A percentile compares a stretch with the other conserved stretches of the same genome.
phyloP scores from a whole-genome alignment of 108 stramenopile species.

The Cyclotella choctawhatcheeana region DNA sequence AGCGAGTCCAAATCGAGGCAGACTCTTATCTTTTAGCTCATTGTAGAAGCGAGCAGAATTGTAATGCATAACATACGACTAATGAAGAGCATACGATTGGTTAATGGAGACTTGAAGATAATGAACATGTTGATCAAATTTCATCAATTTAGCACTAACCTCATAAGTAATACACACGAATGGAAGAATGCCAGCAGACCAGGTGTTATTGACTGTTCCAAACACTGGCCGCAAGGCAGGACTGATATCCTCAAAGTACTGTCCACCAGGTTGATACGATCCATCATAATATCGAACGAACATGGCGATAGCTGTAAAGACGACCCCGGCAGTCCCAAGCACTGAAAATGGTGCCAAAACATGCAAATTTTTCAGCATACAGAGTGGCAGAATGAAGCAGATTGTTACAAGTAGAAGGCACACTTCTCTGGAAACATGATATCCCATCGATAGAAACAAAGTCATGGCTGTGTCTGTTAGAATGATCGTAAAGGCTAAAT shows the following conservation, averaged over 20 bases:
- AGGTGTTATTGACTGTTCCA: constrained; percentile 2
- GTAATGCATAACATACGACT: constrained; percentile 4
- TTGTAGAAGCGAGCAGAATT: not conserved
- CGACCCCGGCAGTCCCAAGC: constrained; percentile 4
- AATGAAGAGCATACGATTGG: not conserved
- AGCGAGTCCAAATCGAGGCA: constrained; percentile 1
- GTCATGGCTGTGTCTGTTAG: not conserved
- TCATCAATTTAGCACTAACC: not conserved
- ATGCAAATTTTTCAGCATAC: constrained; percentile 4
- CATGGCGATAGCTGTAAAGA: not conserved
- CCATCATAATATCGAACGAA: not conserved
- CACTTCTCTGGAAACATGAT: constrained; percentile 3
- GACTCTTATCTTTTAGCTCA: constrained; percentile 3
- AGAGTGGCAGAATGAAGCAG: constrained; percentile 7
- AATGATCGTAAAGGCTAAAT: not conserved
- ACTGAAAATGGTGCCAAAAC: constrained; percentile 6
- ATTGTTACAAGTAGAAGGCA: not conserved
- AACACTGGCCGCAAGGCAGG: not conserved
- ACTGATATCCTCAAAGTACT: constrained; percentile 2
- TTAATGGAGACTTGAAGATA: not conserved
- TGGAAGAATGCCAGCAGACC: not conserved
- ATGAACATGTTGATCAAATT: not conserved
- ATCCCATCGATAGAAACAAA: constrained; percentile 7
- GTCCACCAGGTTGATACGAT: constrained; percentile 1
- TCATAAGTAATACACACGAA: not conserved